Evolutionary conservation across 2,329 filamentous ascomycete species (phyloP), one percentile per base, ranked within the genome.

Genomic region (Alternaria dauci): DNA sequence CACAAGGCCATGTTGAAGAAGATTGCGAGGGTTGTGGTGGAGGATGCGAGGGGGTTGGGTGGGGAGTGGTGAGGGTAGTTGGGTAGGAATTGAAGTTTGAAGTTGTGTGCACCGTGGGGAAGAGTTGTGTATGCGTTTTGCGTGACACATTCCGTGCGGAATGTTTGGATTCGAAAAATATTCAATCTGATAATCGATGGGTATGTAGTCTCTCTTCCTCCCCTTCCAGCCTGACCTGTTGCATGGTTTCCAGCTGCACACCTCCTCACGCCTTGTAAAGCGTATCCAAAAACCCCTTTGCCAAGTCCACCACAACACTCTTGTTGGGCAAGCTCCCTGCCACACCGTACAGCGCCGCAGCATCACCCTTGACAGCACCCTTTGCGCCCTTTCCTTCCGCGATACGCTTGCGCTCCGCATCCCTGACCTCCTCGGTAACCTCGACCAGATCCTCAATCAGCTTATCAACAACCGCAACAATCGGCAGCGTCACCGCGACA

Each of bases 261-360:
- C 1, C 9, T 32, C n/a, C 47, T 65, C 62, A 95, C 61, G 90
- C 90, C 84, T 96, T 96, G 80, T 97, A 97, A 79, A 97, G 77
- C 53, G 95, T 90, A 81, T 98, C 94, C 75, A 98, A 83, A 80
- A 98, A 99, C 0, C 93, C 94, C 68, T 86, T 92, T 2, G 94
- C 94, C 75, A 99, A 81, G 71, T 96, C 92, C 67, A 92, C 92
- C 32, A 99, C 93, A 34, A 99, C 90, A 69, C 91, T 93, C 86
- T 98, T 98, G 78, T 99, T 96, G 1, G 95, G 95, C 78, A 99
- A 80, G 73, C 92, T 96, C 6, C 95, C 95, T 0, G 95, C 95
- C 58, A 99, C 94, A 55, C 95, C 95, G 79, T 99, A 99, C 63
- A 99, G 81, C 5, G 94, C 94, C 1, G 93, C 92, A 14, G 92